A percentile compares a stretch with the other conserved stretches of the same genome.
Conservation (phyloP, 768 basidiomycete species). For the Auricularia heimuer region DNA sequence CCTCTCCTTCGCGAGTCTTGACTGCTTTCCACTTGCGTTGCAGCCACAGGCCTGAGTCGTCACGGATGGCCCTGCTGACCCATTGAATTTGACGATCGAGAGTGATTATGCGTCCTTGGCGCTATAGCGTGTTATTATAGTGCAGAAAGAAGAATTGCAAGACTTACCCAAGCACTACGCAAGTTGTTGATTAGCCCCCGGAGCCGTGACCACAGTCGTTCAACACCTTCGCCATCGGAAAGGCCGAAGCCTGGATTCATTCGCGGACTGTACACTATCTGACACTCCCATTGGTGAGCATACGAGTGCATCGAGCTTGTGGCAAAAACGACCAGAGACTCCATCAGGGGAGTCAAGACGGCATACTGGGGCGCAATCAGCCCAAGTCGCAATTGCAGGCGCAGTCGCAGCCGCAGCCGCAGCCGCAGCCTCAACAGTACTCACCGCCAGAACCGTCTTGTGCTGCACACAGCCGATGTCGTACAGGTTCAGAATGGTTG, state of each 20-base stretch:
- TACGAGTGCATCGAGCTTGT: constrained; percentile 1
- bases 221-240: constrained; percentile 27
- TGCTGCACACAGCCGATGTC: neutral
- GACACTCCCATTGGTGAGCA: constrained; percentile 4
- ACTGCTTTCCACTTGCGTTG: constrained; percentile 13
- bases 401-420: too few relatives aligned
- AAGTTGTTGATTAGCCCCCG: neutral
- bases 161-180: neutral
- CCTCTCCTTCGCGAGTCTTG: constrained; percentile 6
- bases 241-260: constrained; percentile 22
- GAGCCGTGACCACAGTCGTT: constrained; percentile 20
- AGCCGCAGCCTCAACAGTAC: too few relatives aligned
- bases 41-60: constrained; percentile 27
- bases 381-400: too few relatives aligned
- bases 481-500: neutral
- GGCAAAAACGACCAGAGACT: neutral
- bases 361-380: neutral
- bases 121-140: neutral
- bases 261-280: constrained; percentile 2
- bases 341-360: neutral
- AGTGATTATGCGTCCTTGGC: too few relatives aligned
- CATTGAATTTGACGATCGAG: neutral
- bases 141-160: too few relatives aligned
- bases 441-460: neutral
- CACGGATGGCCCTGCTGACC: constrained; percentile 4